Evolutionary conservation across 176 grass and related monocot species (phyloP), one percentile per base, ranked within the genome.

Genomic region (Carex cristatella): DNA sequence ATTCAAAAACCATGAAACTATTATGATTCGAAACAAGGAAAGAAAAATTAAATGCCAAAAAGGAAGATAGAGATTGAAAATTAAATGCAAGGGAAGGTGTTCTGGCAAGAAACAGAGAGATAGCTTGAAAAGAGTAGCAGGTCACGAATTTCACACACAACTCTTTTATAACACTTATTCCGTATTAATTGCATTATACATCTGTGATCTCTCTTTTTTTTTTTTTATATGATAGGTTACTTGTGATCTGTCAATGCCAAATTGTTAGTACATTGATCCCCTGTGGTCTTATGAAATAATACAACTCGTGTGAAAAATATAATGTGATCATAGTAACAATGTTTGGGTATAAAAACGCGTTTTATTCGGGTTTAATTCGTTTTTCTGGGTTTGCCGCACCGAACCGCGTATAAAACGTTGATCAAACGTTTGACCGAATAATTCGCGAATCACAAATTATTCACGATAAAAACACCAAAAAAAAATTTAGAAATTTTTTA

Each of bases 141-240:
- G 61, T 83, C 42, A 67, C 80, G 42, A 83, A 54, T 31, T 83
- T 54, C 62, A 83, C 80, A 68, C 40, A 51, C 6, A 51, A 16
- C 1, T 46, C 56, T 19, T 81, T 63, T 23, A 14, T 44, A 64
- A 18, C 76, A 18, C 49, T 31, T 42, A 64, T 42, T 37, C 1
- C 0, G 27, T 77, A 77, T 77, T 76, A 54, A 75, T 53, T 51
- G 71, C n/a, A n/a, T 23, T 70, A 49, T 23, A 11, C 44, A 74
- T 11, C 18, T 49, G 42, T 16, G n/a, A 73, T 23, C 16, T 51
- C 44, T 18, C 31, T 38, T 61, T 61, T 80, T 1, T 61, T 37
- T 23, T 81, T 23, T 81, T 18, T 61, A 40, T 63, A 42, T 63
- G 32, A 61, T 81, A 63, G 9, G 3, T 61, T 81, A 27, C 54